phyloP scores from a whole-genome alignment of 2,329 filamentous ascomycete genomes.

The Fusarium incarnatum region DNA sequence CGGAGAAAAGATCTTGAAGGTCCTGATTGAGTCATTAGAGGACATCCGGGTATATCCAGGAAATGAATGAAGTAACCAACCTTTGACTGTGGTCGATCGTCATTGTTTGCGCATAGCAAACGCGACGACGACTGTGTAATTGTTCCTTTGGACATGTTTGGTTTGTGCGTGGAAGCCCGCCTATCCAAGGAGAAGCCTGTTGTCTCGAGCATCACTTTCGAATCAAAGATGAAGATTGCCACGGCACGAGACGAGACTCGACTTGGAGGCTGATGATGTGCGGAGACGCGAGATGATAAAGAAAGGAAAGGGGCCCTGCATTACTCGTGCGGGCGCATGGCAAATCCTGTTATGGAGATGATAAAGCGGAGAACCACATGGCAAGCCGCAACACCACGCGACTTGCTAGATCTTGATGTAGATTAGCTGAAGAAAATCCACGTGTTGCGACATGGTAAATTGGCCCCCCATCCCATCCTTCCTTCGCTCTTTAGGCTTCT shows the following conservation, averaged over 20 bases:
- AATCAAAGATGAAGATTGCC: neutral
- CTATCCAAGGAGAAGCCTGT: slow-evolving; percentile 11
- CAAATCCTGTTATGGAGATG: slow-evolving; percentile 18
- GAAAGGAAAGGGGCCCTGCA: slow-evolving; percentile 26
- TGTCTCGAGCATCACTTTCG: slow-evolving; percentile 21
- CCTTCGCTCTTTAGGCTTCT: neutral
- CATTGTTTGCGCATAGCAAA: slow-evolving; percentile 95
- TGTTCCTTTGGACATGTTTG: slow-evolving; percentile 33
- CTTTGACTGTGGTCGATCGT: slow-evolving; percentile 93
- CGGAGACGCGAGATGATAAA: slow-evolving; percentile 28
- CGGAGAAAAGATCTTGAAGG: slow-evolving; percentile 96
- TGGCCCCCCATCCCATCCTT: neutral
- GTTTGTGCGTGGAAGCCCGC: slow-evolving; percentile 13
- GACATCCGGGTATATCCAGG: slow-evolving; percentile 14
- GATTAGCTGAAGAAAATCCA: slow-evolving; percentile 21
- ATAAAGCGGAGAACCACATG: slow-evolving; percentile 33
- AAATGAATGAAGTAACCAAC: slow-evolving; percentile 63
- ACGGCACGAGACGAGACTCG: neutral
- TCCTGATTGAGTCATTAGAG: slow-evolving; percentile 67
- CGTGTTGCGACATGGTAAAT: slow-evolving; percentile 15
- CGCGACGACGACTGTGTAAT: slow-evolving; percentile 85
- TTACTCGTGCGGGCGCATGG: slow-evolving; percentile 31
- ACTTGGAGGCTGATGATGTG: neutral
- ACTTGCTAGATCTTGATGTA: slow-evolving; percentile 31
- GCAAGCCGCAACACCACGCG: slow-evolving; percentile 26